Evolutionary conservation across 306 rosid species (phyloP), one percentile per base, ranked within the genome.

Genomic region (Lagenaria siceraria): DNA sequence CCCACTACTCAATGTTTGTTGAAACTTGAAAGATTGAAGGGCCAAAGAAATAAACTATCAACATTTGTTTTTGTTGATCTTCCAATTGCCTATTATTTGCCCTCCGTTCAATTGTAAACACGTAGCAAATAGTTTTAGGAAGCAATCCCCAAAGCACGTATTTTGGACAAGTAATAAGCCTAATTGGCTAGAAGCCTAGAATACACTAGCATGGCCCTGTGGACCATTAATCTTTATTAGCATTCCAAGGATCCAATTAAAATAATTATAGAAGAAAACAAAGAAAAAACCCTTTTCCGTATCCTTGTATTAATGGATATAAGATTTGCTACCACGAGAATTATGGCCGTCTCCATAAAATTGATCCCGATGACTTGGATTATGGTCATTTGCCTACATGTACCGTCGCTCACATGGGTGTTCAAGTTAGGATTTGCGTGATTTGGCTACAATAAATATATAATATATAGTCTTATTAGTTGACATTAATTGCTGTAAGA

Each of bases 1-100:
- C 83, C 64, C 46, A 80, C 65, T 80, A 83, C 86, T 86, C 87
- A 85, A 87, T 27, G 90, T 90, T 87, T 78, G 89, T 51, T 51
- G 55, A 1, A 51, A 51, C 55, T 86, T 88, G 86, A 78, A 80
- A 63, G 82, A 80, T 81, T 75, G 81, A 86, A 82, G 84, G 80
- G 83, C 87, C 79, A 85, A 78, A 36, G 84, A 81, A 86, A 62
- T 78, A 81, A 82, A 76, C 78, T 77, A 78, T 78, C 81, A 27
- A 52, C 70, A 64, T 43, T 7, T 43, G n/a, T 13, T 40, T 83
- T 78, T 77, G 76, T 77, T 76, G 62, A 62, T 85, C 81, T 76
- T 78, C 83, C 88, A 75, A 77, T 81, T 82, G 38, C 82, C 61
- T 51, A 56, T 77, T 78, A 63, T 52, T 46, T 80, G 66, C 72